Evolutionary conservation across 2,329 filamentous ascomycete species (phyloP), one percentile per base, ranked within the genome.

Genomic region (Cladophialophora yegresii): DNA sequence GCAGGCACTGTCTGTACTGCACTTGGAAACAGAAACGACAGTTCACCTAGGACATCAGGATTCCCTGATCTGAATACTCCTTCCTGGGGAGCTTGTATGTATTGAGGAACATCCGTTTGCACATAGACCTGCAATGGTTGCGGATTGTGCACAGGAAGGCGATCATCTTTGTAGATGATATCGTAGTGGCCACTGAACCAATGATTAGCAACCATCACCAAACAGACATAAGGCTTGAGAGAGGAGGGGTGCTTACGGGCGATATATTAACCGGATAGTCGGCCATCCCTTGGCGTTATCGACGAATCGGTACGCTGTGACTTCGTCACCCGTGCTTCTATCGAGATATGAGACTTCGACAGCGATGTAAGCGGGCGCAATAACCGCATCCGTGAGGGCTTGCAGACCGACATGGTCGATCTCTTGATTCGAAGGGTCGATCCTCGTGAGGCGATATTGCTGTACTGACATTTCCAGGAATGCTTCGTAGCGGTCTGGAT

Each of bases 341-440:
- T 98, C 95, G 8, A 99, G 85, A 74, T 98, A 97, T 60, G 92
- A 87, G 67, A 98, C 90, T 74, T 97, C 92, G 22, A 98, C 85
- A 4, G 88, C 87, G 68, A 97, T 86, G 16, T 87, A 87, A 56
- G 88, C 88, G 7, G 89, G 90, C 73, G 91, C 89, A 67, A 98
- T 85, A 3, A 98, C 83, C 28, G 92, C 85, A 68, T 93, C 88
- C 67, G 89, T 85, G 56, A 98, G 81, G 2, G 91, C 86, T 65
- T 86, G 86, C 67, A 98, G 83, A 50, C 91, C 91, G n/a, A 96
- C 80, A 72, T 97, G 88, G 71, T 99, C 95, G 67, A 98, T 96
- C 78, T 98, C 93, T 57, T 87, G 86, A 70, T 88, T 85, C 16
- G 88, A 83, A 0, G 89, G 86, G 74, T 96, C 89, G 68, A 98